These are phyloP conservation scores for Musa schizocarpa DNA, from an alignment of 176 grass and related monocot species.

Conservation along the genomic window DNA sequence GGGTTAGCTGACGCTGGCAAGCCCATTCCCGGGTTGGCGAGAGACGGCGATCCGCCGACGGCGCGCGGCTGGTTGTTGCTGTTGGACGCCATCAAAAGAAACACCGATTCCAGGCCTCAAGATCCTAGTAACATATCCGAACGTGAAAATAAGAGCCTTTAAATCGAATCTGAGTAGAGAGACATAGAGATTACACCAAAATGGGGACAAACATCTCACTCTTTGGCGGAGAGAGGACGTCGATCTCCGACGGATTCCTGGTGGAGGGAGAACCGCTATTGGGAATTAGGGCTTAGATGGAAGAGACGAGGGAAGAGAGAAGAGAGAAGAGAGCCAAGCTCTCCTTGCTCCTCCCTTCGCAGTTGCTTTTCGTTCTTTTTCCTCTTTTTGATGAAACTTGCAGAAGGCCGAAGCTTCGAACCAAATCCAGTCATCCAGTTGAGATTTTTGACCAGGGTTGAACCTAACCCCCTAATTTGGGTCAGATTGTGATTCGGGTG, in stretches of 20 bases:
- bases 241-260: background rate
- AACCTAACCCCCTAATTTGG: background rate
- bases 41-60: slow-evolving; percentile 10
- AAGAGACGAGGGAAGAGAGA: background rate
- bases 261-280: background rate
- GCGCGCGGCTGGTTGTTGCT: background rate
- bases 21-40: slow-evolving; percentile 6
- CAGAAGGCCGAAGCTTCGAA: background rate
- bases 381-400: background rate
- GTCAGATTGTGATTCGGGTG: background rate
- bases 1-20: background rate
- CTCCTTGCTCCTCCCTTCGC: background rate
- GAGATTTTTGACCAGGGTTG: background rate
- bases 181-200: background rate
- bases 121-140: background rate
- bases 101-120: background rate
- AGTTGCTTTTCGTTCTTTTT: background rate
- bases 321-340: background rate
- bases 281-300: background rate
- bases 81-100: slow-evolving; percentile 9
- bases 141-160: background rate
- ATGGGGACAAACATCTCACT: background rate
- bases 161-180: background rate
- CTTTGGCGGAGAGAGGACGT: background rate
- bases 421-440: background rate